Evolutionary conservation across 768 basidiomycete genomes (phyloP).

Genomic region (Steccherinum ochraceum): DNA sequence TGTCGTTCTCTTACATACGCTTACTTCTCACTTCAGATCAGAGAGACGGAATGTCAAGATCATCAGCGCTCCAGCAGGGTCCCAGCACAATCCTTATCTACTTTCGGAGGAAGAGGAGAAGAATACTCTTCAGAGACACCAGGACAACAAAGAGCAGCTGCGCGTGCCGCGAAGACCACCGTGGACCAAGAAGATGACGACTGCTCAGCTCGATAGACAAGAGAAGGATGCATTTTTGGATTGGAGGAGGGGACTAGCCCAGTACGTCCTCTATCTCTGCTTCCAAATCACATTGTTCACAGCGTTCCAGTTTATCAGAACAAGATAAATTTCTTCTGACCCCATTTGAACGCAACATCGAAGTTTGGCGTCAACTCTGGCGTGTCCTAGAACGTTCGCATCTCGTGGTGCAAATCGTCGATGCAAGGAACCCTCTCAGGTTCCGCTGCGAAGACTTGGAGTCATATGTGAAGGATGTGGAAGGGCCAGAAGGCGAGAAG

Average conservation of each 20-base stretch:
- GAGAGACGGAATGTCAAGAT: slow-evolving; percentile 80
- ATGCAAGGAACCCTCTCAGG: slow-evolving; percentile 88
- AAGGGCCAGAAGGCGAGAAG: slow-evolving; percentile 73
- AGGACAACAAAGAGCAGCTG: slow-evolving; percentile 64
- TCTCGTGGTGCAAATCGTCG: slow-evolving; percentile 91
- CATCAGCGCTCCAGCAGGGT: slow-evolving; percentile 49
- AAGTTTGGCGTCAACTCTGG: slow-evolving; percentile 99
- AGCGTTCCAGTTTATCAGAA: slow-evolving; percentile 66
- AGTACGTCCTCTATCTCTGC: slow-evolving; percentile 45
- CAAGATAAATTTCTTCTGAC: slow-evolving; percentile 83
- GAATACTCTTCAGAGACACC: slow-evolving; percentile 66
- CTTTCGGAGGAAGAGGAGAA: slow-evolving; percentile 78
- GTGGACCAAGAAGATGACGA: slow-evolving; percentile 81
- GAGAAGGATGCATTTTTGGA: slow-evolving; percentile 89
- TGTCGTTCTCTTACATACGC: neutral
- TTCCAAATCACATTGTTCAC: neutral
- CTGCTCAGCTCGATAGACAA: slow-evolving; percentile 74
- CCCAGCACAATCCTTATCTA: slow-evolving; percentile 77
- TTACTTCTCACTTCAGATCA: slow-evolving; percentile 21
- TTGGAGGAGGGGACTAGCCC: slow-evolving; percentile 88
- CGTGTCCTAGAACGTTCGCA: slow-evolving; percentile 93
- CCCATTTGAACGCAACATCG: slow-evolving; percentile 94
- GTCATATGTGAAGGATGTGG: slow-evolving; percentile 77
- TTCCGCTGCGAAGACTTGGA: slow-evolving; percentile 94
- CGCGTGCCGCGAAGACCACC: slow-evolving; percentile 85